Base-by-base conservation (phyloP, 768 basidiomycete genomes). In the Phanerodontia chrysosporium region DNA sequence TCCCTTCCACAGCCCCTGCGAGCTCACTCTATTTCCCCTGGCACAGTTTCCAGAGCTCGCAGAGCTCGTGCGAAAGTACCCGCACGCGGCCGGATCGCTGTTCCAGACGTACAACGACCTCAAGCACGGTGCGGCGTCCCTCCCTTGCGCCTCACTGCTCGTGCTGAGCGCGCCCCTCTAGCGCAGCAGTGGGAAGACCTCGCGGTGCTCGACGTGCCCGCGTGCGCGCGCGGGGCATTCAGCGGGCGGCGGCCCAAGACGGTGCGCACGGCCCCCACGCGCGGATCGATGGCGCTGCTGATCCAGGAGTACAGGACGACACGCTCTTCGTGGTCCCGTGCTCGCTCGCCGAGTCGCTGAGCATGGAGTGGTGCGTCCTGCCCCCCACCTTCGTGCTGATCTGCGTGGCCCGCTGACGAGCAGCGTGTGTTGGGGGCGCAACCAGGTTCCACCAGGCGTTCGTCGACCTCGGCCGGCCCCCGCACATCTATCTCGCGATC, bases 81-180 rank as follows among this genome's bases (percentile, higher is more conserved):
- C 89, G 35, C 75, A 70, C 25, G 72, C 78, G 16, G 83, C 84
- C 2, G 79, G 84, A 13, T 75, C 80, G 24, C 71, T 91, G 9
- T 89, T 90, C 67, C 89, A 91, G 69, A 78, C 85, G 1, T 90
- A 86, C 73, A 91, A 91, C 67, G 89, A 92, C 59, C 70, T 92
- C 29, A 69, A 81, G 6, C 80, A 83, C 22, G 82, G 90, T 87
- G 53, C 54, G 72, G 36, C 35, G 60, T 52, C 24, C 60, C 32
- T 16, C 29, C 9, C 45, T 12, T 29, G 48, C 48, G 32, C 45
- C 6, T 1, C 16, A 2, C 18, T 18, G 29, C 46, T 59, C 42
- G 21, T 42, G 5, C 24, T 10, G 6, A 8, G 4, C 4, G 10
- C 39, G 18, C 39, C 4, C 14, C 9, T 25, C 14, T 39, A 92